These are phyloP conservation scores for Acanthamoeba castellanii DNA, from an alignment of 208 protist genomes.

Conservation along the genomic window DNA sequence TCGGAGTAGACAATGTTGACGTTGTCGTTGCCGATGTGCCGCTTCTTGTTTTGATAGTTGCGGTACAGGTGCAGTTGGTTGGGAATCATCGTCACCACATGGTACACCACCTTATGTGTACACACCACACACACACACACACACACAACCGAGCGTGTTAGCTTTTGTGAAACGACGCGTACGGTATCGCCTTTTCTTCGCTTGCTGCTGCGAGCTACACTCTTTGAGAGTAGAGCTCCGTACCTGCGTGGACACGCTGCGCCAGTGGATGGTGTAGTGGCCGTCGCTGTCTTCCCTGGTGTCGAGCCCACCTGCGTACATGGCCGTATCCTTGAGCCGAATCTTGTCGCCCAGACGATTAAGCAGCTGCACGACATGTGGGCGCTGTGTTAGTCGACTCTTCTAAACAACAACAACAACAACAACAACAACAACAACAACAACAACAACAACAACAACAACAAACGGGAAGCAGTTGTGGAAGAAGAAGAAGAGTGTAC, in stretches of 20 bases:
- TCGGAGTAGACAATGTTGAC: constrained; percentile 83
- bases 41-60: constrained; percentile 80
- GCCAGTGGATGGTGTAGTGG: constrained; percentile 57
- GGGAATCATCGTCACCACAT: constrained; percentile 82
- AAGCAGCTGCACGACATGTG: constrained; percentile 58
- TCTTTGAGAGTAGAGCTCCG: neutral
- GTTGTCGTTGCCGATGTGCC: constrained; percentile 85
- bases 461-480: neutral
- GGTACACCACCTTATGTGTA: constrained; percentile 74
- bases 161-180: too few species aligned
- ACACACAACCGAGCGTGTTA: too few species aligned
- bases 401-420: too few species aligned
- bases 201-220: neutral
- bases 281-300: constrained; percentile 52
- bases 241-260: constrained; percentile 53
- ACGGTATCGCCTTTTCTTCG: too few species aligned
- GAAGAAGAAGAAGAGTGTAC: neutral
- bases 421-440: too few species aligned
- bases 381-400: too few species aligned
- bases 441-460: neutral
- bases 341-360: constrained; percentile 73
- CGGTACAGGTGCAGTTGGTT: constrained; percentile 65
- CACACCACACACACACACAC: too few species aligned
- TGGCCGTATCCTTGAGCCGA: constrained; percentile 58
- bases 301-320: constrained; percentile 82